A percentile compares a stretch with the other conserved stretches of the same genome.
phyloP scores from a whole-genome alignment of 179 eudicot species.

The Sideroxylon spinosum region DNA sequence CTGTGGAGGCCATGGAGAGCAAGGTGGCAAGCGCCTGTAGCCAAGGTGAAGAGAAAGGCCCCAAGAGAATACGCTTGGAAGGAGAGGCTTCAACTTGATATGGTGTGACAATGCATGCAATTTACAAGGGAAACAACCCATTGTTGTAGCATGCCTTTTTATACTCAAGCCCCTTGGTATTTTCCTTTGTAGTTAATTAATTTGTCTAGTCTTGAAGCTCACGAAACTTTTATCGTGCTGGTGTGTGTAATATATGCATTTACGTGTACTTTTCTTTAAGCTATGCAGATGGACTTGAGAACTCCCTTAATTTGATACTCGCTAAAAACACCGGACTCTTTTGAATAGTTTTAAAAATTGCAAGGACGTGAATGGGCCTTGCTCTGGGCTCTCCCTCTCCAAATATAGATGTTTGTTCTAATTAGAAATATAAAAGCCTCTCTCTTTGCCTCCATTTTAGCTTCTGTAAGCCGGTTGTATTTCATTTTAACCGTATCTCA shows the following conservation, averaged over 20 bases:
- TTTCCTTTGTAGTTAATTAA: slow-evolving; percentile 5
- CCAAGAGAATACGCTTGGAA: slow-evolving; percentile 76
- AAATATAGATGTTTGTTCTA: not conserved
- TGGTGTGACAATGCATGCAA: slow-evolving; percentile 20
- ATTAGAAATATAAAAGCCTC: not conserved
- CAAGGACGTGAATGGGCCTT: not conserved
- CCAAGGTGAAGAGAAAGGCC: slow-evolving; percentile 62
- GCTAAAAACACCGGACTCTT: not conserved
- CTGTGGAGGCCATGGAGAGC: slow-evolving; percentile 69
- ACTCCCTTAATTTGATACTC: too few species aligned
- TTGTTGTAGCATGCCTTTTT: slow-evolving; percentile 18
- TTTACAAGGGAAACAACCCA: slow-evolving; percentile 27
- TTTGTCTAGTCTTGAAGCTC: slow-evolving; percentile 14
- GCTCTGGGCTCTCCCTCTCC: slow-evolving; percentile 4
- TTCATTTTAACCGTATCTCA: too few species aligned
- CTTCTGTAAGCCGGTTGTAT: not conserved
- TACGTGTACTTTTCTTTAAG: slow-evolving; percentile 9
- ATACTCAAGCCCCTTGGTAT: not conserved
- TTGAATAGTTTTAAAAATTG: not conserved
- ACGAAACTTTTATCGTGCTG: slow-evolving; percentile 19
- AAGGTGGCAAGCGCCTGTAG: slow-evolving; percentile 28
- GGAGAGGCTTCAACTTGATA: slow-evolving; percentile 56
- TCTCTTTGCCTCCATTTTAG: not conserved
- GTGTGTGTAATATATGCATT: slow-evolving; percentile 14
- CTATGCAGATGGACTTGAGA: slow-evolving; percentile 9